phyloP scores from a whole-genome alignment of 306 rosid genomes.

The Acacia acuminata region DNA sequence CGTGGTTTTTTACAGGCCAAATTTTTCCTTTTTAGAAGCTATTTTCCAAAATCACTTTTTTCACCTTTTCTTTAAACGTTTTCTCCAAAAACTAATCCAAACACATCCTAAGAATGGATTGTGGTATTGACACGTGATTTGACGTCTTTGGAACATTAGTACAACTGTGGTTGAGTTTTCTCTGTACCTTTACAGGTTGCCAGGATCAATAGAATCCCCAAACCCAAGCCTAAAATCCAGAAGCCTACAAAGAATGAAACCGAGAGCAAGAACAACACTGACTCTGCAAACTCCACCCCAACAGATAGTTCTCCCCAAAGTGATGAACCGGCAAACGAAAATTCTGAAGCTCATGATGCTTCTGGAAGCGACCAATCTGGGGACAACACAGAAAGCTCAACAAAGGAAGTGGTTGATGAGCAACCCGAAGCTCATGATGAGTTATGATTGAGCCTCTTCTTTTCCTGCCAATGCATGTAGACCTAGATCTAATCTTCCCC shows the following conservation, averaged over 20 bases:
- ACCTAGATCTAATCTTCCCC: constrained; percentile 30
- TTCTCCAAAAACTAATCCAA: no score
- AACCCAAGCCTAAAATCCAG: constrained; percentile 86
- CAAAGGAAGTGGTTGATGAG: constrained; percentile 38
- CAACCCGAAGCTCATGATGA: constrained; percentile 64
- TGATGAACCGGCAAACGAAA: constrained; percentile 38
- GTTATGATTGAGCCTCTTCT: constrained; percentile 47
- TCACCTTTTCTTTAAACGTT: no score
- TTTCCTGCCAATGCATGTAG: constrained; percentile 28
- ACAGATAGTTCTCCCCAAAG: constrained; percentile 45
- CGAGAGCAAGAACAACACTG: constrained; percentile 44
- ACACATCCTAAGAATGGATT: neutral
- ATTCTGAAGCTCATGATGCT: constrained; percentile 35
- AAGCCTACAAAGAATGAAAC: constrained; percentile 65
- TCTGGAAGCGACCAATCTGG: constrained; percentile 33
- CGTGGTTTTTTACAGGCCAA: no score
- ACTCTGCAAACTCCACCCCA: constrained; percentile 46
- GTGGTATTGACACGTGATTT: constrained; percentile 11
- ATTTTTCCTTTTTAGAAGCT: no score
- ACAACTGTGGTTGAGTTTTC: constrained; percentile 7
- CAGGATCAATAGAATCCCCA: constrained; percentile 72
- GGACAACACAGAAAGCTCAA: constrained; percentile 37
- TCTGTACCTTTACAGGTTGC: constrained; percentile 49
- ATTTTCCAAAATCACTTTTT: no score
- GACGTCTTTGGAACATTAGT: constrained; percentile 5